These are phyloP conservation scores for Mentha longifolia DNA, from an alignment of 257 asterid species.

Conservation along the genomic window DNA sequence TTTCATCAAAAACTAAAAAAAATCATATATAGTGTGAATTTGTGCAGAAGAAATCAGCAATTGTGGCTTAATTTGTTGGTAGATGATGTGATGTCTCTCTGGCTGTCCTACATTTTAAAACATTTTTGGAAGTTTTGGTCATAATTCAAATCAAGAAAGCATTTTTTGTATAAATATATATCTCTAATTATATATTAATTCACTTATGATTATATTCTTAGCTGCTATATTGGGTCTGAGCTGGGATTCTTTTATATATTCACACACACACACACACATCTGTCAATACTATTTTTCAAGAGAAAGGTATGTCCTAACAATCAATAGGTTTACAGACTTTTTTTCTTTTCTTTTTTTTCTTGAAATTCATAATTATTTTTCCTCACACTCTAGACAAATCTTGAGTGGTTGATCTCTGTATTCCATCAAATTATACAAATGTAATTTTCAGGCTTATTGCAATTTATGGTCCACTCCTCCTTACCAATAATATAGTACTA, in stretches of 20 bases:
- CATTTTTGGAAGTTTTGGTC: slow-evolving; percentile 2
- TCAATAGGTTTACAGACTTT: slow-evolving; percentile 31
- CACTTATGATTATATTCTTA: slow-evolving; percentile 16
- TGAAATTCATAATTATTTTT: slow-evolving; percentile 31
- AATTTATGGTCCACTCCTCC: slow-evolving; percentile 38
- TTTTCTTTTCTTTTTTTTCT: not conserved
- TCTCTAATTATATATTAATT: not conserved
- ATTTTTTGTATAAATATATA: not conserved
- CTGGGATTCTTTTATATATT: slow-evolving; percentile 22
- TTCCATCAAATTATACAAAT: slow-evolving; percentile 36
- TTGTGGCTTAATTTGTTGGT: slow-evolving; percentile 5
- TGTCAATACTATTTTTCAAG: slow-evolving; percentile 25
- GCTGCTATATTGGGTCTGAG: not conserved
- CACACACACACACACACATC: slow-evolving; percentile 11
- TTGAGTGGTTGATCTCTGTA: slow-evolving; percentile 35
- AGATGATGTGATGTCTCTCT: slow-evolving; percentile 31
- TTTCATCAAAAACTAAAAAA: slow-evolving; percentile 7
- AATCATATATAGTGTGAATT: not conserved
- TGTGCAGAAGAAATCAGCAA: slow-evolving; percentile 14
- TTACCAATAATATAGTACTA: slow-evolving; percentile 17
- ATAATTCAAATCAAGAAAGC: not conserved
- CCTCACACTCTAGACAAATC: slow-evolving; percentile 32
- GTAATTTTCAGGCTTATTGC: slow-evolving; percentile 29
- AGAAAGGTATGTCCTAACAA: slow-evolving; percentile 44
- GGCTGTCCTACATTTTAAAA: slow-evolving; percentile 7